These are phyloP conservation scores for Cladorrhinum sp. DNA, from an alignment of 2,329 filamentous ascomycete genomes.

Conservation along the genomic window DNA sequence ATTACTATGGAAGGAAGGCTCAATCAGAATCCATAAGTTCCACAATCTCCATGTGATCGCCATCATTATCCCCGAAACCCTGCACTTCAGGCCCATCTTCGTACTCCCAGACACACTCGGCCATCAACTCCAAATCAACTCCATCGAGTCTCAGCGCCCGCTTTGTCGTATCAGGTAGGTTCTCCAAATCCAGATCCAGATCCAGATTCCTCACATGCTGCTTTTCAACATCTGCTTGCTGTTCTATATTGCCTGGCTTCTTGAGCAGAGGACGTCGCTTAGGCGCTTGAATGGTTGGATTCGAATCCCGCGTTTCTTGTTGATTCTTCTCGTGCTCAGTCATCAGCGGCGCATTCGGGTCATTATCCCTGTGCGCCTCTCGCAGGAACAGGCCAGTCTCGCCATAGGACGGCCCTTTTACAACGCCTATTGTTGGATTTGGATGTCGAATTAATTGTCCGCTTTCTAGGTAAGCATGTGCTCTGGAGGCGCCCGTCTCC, in stretches of 20 bases:
- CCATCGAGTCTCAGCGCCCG: conserved; percentile 18
- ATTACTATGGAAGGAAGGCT: no score
- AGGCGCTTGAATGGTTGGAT: background rate
- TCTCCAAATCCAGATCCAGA: conserved; percentile 9
- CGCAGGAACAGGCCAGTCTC: conserved; percentile 44
- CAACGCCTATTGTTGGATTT: conserved; percentile 50
- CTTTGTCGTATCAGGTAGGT: conserved; percentile 25
- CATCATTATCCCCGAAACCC: background rate
- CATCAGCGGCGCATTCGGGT: conserved; percentile 44
- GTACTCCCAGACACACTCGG: conserved; percentile 24
- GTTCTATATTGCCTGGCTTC: background rate
- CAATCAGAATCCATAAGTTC: background rate
- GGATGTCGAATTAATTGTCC: conserved; percentile 42
- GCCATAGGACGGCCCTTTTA: conserved; percentile 54
- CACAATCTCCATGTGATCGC: conserved; percentile 1
- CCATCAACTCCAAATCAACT: conserved; percentile 17
- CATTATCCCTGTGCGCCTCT: conserved; percentile 47
- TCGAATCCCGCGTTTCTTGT: conserved; percentile 36
- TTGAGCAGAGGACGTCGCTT: background rate
- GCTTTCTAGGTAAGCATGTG: conserved; percentile 37
- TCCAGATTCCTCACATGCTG: conserved; percentile 8
- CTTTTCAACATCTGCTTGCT: background rate
- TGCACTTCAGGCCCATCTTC: conserved; percentile 21
- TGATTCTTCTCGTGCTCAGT: conserved; percentile 44
- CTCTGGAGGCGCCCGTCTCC: conserved; percentile 30